A percentile compares a stretch with the other conserved stretches of the same genome.
phyloP scores from a whole-genome alignment of 495 filamentous ascomycete genomes.

The Penicillium simplicissimum region DNA sequence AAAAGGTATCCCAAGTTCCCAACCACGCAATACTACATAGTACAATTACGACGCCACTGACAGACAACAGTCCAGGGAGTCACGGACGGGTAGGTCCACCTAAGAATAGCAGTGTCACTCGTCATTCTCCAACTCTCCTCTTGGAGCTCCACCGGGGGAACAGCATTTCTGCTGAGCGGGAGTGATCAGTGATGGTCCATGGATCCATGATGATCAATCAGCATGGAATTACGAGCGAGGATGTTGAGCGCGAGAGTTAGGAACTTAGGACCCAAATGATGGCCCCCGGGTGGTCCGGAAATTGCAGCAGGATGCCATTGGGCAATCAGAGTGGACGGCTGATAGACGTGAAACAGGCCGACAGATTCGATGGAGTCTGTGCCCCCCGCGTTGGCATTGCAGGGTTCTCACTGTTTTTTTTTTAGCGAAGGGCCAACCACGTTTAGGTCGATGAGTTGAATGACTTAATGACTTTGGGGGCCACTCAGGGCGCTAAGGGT shows the following conservation, averaged over 20 bases:
- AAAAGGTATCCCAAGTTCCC: neutral
- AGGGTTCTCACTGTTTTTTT: slow-evolving; percentile 2
- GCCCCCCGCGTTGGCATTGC: slow-evolving; percentile 12
- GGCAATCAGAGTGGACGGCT: slow-evolving; percentile 11
- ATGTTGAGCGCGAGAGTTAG: neutral
- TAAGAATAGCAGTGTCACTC: neutral
- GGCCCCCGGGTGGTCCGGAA: slow-evolving; percentile 18
- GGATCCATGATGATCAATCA: neutral
- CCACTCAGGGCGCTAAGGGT: slow-evolving; percentile 3
- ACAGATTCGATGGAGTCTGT: slow-evolving; percentile 15
- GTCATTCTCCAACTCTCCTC: neutral
- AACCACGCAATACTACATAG: neutral
- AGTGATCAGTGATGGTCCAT: too few species aligned
- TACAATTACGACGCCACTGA: too few species aligned
- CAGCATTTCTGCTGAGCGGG: neutral
- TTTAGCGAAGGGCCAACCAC: slow-evolving; percentile 11
- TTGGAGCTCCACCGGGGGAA: neutral
- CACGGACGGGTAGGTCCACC: neutral
- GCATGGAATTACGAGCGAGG: neutral
- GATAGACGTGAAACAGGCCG: slow-evolving; percentile 14
- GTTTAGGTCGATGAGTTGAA: neutral
- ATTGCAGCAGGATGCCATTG: slow-evolving; percentile 7
- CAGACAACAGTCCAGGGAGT: neutral
- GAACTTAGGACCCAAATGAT: neutral
- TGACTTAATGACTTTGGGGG: slow-evolving; percentile 6